Conservation (phyloP, 495 filamentous ascomycete genomes). For the Geopyxis carbonaria region DNA sequence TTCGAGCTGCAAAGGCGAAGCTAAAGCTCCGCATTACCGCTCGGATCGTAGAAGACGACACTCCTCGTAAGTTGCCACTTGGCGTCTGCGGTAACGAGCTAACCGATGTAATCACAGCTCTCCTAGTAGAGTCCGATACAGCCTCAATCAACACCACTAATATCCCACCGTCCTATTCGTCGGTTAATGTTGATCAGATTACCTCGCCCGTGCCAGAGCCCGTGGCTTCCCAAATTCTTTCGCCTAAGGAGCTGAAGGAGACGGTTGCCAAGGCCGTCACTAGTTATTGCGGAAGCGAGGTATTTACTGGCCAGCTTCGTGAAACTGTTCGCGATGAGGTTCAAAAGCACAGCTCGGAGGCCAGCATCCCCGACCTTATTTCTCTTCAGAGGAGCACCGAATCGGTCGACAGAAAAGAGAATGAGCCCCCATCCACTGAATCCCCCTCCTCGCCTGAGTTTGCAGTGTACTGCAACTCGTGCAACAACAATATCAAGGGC, state of each 20-base stretch:
- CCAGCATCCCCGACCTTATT: constrained; percentile 7
- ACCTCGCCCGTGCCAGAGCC: constrained; percentile 6
- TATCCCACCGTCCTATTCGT: constrained; percentile 17
- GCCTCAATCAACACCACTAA: not conserved
- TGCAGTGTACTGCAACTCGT: constrained; percentile 81
- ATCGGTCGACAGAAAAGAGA: not conserved
- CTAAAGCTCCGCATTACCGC: constrained; percentile 85
- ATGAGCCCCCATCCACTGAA: not conserved
- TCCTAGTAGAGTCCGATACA: not conserved
- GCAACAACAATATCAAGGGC: constrained; percentile 55
- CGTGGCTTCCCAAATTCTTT: constrained; percentile 1
- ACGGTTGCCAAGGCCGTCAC: constrained; percentile 20
- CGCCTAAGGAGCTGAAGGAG: constrained; percentile 13
- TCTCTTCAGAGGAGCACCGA: not conserved
- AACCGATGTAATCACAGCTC: not conserved
- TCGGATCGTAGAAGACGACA: constrained; percentile 27
- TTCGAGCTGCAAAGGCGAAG: constrained; percentile 94
- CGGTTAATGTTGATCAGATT: not conserved
- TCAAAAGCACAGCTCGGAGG: constrained; percentile 12
- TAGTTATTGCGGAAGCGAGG: constrained; percentile 21
- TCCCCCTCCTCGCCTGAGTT: not conserved
- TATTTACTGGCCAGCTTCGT: constrained; percentile 20
- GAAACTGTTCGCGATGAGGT: constrained; percentile 25
- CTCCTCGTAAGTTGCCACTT: constrained; percentile 1
- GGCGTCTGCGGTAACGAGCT: not conserved